A percentile compares a stretch with the other conserved stretches of the same genome.
Conservation (phyloP, 2,329 filamentous ascomycete species). For the Ophiostoma tasmaniense region DNA sequence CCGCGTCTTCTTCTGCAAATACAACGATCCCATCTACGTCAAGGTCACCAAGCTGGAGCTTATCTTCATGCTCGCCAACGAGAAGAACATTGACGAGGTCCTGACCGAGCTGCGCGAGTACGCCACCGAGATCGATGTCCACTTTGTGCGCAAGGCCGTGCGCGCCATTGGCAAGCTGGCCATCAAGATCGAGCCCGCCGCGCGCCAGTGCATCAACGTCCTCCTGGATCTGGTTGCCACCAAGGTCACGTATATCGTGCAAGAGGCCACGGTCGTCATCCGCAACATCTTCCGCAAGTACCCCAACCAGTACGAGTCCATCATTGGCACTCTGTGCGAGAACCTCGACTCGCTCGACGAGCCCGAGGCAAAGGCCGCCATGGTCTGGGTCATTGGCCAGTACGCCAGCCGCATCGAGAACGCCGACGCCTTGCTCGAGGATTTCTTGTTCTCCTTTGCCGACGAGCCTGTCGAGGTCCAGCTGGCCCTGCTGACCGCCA, state of each 20-base stretch:
- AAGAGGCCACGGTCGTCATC: conserved; percentile 97
- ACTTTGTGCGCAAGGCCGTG: conserved; percentile 96
- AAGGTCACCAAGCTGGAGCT: conserved; percentile 98
- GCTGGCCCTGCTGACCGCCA: conserved; percentile 85
- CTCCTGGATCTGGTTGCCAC: conserved; percentile 88
- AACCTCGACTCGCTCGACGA: conserved; percentile 95
- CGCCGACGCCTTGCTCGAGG: conserved; percentile 83
- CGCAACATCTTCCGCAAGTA: conserved; percentile 99
- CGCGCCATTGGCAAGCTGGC: conserved; percentile 95
- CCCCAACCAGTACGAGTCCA: conserved; percentile 95
- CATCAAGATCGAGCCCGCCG: conserved; percentile 96
- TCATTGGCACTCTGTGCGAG: conserved; percentile 91
- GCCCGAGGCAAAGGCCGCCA: conserved; percentile 93
- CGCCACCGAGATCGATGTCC: conserved; percentile 95
- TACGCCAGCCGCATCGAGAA: conserved; percentile 98
- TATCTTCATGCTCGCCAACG: conserved; percentile 96
- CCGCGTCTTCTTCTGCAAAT: conserved; percentile 98
- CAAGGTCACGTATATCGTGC: conserved; percentile 98
- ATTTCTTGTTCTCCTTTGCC: conserved; percentile 87
- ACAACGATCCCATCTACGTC: conserved; percentile 98
- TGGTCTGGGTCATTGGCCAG: conserved; percentile 99
- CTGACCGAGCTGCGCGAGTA: conserved; percentile 92
- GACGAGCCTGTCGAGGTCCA: conserved; percentile 96
- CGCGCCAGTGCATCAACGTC: conserved; percentile 82
- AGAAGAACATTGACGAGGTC: conserved; percentile 92